Percentiles rank a stretch among this genome's conserved stretches.
Conservation (phyloP, 345 rosid species). For the Eucalyptus coolabah region DNA sequence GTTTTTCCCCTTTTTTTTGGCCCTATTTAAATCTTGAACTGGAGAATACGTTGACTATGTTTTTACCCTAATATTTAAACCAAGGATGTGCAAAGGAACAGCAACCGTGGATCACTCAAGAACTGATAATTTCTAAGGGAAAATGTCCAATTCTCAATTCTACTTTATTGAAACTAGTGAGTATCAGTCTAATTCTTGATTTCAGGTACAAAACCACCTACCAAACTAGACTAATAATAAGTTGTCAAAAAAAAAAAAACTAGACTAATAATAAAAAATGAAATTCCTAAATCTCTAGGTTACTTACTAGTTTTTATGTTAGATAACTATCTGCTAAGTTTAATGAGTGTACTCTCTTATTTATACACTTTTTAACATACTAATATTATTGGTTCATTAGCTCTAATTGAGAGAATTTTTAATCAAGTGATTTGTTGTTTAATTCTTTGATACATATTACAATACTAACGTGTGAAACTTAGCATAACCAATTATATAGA, state of each 20-base stretch:
- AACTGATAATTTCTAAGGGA: rapidly evolving
- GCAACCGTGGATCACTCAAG: rapidly evolving
- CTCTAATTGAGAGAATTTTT: too few relatives aligned
- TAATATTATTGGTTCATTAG: too few relatives aligned
- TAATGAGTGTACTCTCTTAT: too few relatives aligned
- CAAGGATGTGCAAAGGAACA: too few relatives aligned
- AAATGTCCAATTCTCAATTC: rapidly evolving
- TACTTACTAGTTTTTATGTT: too few relatives aligned
- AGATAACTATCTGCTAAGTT: rapidly evolving
- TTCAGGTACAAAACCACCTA: rapidly evolving
- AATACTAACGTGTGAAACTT: too few relatives aligned
- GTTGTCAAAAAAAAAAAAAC: too few relatives aligned
- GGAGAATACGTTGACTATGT: background rate
- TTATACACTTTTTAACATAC: too few relatives aligned
- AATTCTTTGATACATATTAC: too few relatives aligned
- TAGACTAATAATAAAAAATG: too few relatives aligned
- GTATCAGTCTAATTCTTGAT: rapidly evolving
- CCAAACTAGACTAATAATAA: too few relatives aligned
- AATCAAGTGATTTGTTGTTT: rapidly evolving
- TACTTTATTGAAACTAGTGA: rapidly evolving
- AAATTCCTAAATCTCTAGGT: too few relatives aligned
- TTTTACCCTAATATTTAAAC: background rate
- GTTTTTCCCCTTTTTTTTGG: background rate
- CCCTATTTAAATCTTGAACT: background rate
- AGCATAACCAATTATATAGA: rapidly evolving